These are phyloP conservation scores for Poronia punctata DNA, from an alignment of 495 filamentous ascomycete genomes.

Conservation along the genomic window DNA sequence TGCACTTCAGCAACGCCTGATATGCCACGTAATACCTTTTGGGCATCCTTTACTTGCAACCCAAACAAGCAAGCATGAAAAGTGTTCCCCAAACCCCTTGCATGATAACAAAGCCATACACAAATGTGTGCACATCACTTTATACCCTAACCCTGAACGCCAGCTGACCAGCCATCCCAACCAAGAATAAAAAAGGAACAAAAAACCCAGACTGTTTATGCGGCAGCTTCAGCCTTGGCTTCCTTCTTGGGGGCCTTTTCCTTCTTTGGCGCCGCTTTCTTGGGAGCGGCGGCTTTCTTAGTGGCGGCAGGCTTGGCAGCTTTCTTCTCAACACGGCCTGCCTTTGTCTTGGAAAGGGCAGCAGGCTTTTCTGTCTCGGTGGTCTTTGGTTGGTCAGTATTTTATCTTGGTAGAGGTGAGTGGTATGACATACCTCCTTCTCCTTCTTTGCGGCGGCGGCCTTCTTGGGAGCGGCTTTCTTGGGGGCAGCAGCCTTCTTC, in stretches of 20 bases:
- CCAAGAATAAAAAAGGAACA: conserved; percentile 14
- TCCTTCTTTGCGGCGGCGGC: conserved; percentile 52
- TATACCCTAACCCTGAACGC: conserved; percentile 26
- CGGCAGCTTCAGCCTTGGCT: conserved; percentile 40
- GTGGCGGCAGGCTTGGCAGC: conserved; percentile 47
- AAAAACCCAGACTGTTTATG: conserved; percentile 16
- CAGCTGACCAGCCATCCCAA: conserved; percentile 21
- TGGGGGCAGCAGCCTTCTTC: conserved; percentile 42
- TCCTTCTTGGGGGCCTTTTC: conserved; percentile 58
- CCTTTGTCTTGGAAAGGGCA: conserved; percentile 79
- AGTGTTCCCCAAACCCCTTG: conserved; percentile 17
- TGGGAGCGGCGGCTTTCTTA: conserved; percentile 52
- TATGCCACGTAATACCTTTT: background rate
- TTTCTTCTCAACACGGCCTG: conserved; percentile 77
- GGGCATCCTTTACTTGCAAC: conserved; percentile 11
- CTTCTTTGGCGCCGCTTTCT: conserved; percentile 60
- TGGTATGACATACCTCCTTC: conserved; percentile 31
- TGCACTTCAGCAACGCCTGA: conserved; percentile 4
- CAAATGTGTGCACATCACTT: conserved; percentile 14
- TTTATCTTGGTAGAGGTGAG: too few species aligned
- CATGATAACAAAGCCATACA: conserved; percentile 15
- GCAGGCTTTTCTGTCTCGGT: conserved; percentile 70
- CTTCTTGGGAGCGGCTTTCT: conserved; percentile 49
- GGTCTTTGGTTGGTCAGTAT: too few species aligned
- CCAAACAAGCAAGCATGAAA: conserved; percentile 14